Evolutionary conservation across 176 grass and related monocot genomes (phyloP).

Genomic region (Aegilops tauschii): DNA sequence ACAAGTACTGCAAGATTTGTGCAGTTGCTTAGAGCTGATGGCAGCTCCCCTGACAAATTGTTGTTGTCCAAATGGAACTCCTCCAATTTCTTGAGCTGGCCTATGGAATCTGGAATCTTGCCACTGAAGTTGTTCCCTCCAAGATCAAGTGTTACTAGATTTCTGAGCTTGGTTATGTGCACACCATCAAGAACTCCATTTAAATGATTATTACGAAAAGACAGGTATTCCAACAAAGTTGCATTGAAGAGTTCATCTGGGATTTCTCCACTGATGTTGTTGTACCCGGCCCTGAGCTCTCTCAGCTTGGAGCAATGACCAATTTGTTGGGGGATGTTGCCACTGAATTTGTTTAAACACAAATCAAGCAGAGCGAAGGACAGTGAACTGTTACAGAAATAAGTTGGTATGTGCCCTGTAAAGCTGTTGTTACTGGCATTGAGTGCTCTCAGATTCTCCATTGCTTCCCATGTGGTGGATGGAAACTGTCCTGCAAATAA

Average conservation of each 20-base stretch:
- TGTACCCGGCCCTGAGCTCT: neutral
- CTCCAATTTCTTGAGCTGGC: conserved; percentile 1
- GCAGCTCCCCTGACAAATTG: conserved; percentile 4
- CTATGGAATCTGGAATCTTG: neutral
- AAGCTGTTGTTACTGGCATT: conserved; percentile 52
- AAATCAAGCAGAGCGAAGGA: conserved; percentile 12
- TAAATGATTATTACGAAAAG: neutral
- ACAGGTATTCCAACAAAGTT: neutral
- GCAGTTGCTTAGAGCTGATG: conserved; percentile 19
- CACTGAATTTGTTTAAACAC: conserved; percentile 20
- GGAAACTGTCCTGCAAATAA: conserved; percentile 24
- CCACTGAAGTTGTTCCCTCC: neutral
- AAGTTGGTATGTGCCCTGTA: conserved; percentile 1
- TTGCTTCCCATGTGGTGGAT: neutral
- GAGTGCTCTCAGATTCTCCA: conserved; percentile 17
- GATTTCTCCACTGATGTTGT: neutral
- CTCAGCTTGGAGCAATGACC: neutral
- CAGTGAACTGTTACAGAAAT: conserved; percentile 14
- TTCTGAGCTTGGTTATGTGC: neutral
- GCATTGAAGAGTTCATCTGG: conserved; percentile 30
- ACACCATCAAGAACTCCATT: neutral
- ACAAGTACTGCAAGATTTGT: neutral
- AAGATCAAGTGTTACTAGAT: neutral
- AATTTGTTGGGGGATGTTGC: neutral
- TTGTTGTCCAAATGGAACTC: neutral